These are phyloP conservation scores for Zostera marina DNA, from an alignment of 116 monocot species.

Conservation along the genomic window DNA sequence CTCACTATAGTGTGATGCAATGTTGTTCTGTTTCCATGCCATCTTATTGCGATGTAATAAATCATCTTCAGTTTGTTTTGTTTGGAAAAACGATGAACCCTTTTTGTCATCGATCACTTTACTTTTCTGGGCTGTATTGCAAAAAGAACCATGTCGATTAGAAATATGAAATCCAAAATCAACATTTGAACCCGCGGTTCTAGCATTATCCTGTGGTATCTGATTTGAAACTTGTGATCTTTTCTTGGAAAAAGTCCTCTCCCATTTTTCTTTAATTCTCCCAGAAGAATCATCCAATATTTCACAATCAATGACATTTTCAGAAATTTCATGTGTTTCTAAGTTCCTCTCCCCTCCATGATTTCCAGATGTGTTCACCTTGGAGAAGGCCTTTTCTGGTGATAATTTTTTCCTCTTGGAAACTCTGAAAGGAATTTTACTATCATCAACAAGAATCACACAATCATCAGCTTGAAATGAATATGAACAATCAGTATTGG, in stretches of 20 bases:
- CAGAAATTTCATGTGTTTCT: conserved; percentile 8
- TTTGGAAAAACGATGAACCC: background rate
- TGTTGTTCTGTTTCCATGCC: too few relatives aligned
- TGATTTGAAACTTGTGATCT: conserved; percentile 6
- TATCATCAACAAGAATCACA: conserved; percentile 12
- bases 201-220: conserved; percentile 11
- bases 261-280: conserved; percentile 60
- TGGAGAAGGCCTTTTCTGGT: conserved; percentile 12
- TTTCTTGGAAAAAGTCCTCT: conserved; percentile 44
- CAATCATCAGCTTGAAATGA: conserved; percentile 24
- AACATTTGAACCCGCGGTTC: conserved; percentile 13
- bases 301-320: conserved; percentile 63
- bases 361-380: conserved; percentile 16
- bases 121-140: background rate
- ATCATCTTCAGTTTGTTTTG: too few relatives aligned
- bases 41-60: too few relatives aligned
- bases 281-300: conserved; percentile 60
- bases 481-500: conserved; percentile 3
- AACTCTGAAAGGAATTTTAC: conserved; percentile 1
- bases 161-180: conserved; percentile 9
- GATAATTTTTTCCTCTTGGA: background rate
- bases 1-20: too few relatives aligned
- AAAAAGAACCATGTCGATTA: background rate
- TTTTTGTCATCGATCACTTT: background rate
- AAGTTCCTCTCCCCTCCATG: conserved; percentile 6